A percentile compares a stretch with the other conserved stretches of the same genome.
phyloP scores from a whole-genome alignment of 495 filamentous ascomycete species.

The Penicillium manginii region DNA sequence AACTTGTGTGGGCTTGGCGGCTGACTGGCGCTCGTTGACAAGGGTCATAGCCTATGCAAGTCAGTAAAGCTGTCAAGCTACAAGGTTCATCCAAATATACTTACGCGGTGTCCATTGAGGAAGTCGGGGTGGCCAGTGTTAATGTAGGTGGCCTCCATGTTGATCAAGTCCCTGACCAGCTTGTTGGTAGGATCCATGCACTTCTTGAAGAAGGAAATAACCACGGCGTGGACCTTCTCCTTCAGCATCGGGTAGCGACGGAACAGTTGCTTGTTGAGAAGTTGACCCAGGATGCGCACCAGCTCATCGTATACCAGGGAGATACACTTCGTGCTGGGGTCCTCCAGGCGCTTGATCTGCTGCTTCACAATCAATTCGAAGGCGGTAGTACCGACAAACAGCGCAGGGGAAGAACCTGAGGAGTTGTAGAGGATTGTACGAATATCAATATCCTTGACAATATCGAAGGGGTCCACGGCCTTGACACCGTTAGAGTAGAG shows the following conservation, averaged over 20 bases:
- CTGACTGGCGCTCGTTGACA: slow-evolving; percentile 85
- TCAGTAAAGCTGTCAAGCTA: slow-evolving; percentile 10
- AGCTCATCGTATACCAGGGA: slow-evolving; percentile 97
- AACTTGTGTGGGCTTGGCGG: slow-evolving; percentile 87
- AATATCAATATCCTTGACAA: slow-evolving; percentile 97
- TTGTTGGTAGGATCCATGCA: slow-evolving; percentile 97
- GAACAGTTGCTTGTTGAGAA: slow-evolving; percentile 88
- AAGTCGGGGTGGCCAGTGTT: slow-evolving; percentile 99
- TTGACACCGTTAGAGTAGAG: slow-evolving; percentile 98
- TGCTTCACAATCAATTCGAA: slow-evolving; percentile 99
- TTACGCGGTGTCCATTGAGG: slow-evolving; percentile 86
- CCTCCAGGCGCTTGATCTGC: slow-evolving; percentile 95
- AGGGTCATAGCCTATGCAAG: slow-evolving; percentile 83
- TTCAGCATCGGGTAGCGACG: slow-evolving; percentile 90
- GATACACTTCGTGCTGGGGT: slow-evolving; percentile 95
- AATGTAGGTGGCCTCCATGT: slow-evolving; percentile 96
- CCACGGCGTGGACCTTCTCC: slow-evolving; percentile 96
- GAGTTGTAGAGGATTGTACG: slow-evolving; percentile 97
- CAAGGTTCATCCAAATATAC: slow-evolving; percentile 18
- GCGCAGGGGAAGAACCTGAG: slow-evolving; percentile 92
- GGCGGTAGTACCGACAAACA: slow-evolving; percentile 96
- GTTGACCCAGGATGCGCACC: slow-evolving; percentile 89
- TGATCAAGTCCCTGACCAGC: slow-evolving; percentile 88
- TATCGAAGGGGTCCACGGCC: slow-evolving; percentile 96
- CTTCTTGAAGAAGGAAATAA: slow-evolving; percentile 96